Conservation (phyloP, 306 rosid genomes). For the Echinosophora koreensis region DNA sequence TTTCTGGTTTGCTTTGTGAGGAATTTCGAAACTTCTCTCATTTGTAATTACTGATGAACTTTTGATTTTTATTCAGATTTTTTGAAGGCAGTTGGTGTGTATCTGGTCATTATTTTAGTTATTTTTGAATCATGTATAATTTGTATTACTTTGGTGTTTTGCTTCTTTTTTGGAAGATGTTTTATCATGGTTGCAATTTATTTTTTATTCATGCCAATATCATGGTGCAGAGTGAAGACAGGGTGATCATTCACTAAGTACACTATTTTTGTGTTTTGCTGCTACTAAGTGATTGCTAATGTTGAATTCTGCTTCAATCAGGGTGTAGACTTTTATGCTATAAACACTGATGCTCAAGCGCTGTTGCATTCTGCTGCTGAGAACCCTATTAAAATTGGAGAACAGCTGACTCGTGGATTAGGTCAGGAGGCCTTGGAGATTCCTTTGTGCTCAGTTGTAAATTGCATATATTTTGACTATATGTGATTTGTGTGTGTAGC, state of each 20-base stretch:
- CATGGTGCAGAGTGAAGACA: slow-evolving; percentile 3
- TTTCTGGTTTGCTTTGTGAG: slow-evolving; percentile 4
- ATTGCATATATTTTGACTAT: slow-evolving; percentile 6
- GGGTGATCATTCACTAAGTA: not conserved
- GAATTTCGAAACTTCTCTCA: not conserved
- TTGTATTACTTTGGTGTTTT: slow-evolving; percentile 4
- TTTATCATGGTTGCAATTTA: not conserved
- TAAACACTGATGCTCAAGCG: slow-evolving; percentile 94
- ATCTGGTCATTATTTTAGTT: not conserved
- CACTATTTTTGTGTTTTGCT: not conserved
- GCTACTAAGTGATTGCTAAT: slow-evolving; percentile 39
- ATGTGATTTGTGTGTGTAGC: not conserved
- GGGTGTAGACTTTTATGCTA: slow-evolving; percentile 96
- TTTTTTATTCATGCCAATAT: not conserved
- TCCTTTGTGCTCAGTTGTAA: slow-evolving; percentile 25
- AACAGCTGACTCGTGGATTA: slow-evolving; percentile 91
- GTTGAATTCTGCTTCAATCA: slow-evolving; percentile 50
- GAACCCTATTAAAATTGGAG: slow-evolving; percentile 94
- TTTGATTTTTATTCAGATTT: not conserved
- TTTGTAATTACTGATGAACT: not conserved
- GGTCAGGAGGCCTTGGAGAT: slow-evolving; percentile 64
- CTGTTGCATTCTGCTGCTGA: slow-evolving; percentile 81
- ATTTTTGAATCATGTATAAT: not conserved
- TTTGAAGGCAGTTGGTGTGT: not conserved
- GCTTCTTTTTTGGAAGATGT: slow-evolving; percentile 1